Evolutionary conservation across 495 filamentous ascomycete genomes (phyloP), one percentile per base, ranked within the genome.

Genomic region (Lophium mytilinum): DNA sequence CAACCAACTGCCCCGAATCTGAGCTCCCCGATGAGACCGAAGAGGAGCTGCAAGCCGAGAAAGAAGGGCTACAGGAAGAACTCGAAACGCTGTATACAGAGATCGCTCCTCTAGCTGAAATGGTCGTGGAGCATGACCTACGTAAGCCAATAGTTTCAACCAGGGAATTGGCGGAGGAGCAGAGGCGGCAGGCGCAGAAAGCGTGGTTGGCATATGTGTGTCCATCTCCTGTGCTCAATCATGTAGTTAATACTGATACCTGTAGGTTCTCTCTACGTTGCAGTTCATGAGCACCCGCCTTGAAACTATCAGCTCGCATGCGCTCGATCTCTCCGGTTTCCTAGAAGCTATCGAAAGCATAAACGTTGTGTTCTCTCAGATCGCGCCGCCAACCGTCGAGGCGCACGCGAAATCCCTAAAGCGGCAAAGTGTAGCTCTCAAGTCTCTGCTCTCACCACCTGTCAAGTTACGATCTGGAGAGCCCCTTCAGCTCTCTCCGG

Each of bases 31-130:
- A 56, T 49, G 50, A 21, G 17, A 12, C 45, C 5, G 48, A 53
- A 12, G 50, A 24, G 33, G 60, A 48, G 19, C 48, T 58, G 10
- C 36, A 10, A 9, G 57, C 42, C 30, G 62, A 64, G 46, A 66
- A 66, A 14, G 58, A 58, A 4, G 66, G 60, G 8, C 57, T 73
- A 0, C 63, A 65, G 43, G 45, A 33, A 2, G 71, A 72, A 36
- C 48, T 68, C 8, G 60, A 66, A 30, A 59, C 34, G 0, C 50
- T 68, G 51, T 55, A 62, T 45, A 54, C 60, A 11, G 66, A 68
- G 48, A 71, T 73, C 40, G 61, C 65, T 12, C 55, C 63, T 21
- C 58, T 73, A 8, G 58, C 62, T 14, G 55, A 68, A 18, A 72
- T 71, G 68, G 71, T 68, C 3, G 64, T 72, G 3, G 61, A 60